Base-by-base conservation (phyloP, 805 yeast genomes). In the Candida michaelii region DNA sequence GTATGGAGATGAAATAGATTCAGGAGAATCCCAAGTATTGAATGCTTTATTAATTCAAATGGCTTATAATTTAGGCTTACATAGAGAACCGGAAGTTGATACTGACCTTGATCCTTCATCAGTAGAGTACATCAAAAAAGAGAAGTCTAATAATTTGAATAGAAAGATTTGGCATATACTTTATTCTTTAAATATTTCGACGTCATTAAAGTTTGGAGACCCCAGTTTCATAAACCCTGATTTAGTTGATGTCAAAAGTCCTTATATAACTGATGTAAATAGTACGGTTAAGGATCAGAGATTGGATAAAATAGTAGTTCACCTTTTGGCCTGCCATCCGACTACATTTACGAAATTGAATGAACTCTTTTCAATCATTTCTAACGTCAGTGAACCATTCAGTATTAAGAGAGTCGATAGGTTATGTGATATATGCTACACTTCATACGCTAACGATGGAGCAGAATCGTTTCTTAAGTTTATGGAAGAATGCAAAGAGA, bases 1-100 rank as follows among this genome's bases (percentile, higher is more conserved):
- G 46, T 79, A 76, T 52, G 82, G 82, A 18, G 82, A 78, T 50
- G 69, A 74, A 1, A 62, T 66, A 3, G 85, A 78, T 53, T 83
- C 78, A 42, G 83, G 80, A 30, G 79, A 77, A 38, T 71, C 79
- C 2, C 80, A 74, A 51, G 71, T 79, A 5, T 72, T 76, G 40
- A 57, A 73, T 14, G 77, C 83, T 1, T 33, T 56, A 18, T 39
- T 69, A 29, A 45, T 65, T 9, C 66, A 68, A 40, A 65, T 68
- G 68, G 70, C 73, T 2, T 60, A 58, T 42, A 52, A 63, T 3
- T 45, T 69, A 8, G 75, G 75, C 2, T 49, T 70, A 19, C 63
- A 70, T 47, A 51, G 72, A 13, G 73, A 70, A 16, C 73, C 74
- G 15, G 30, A 23, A 8, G n/a, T n/a, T n/a, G n/a, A n/a, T n/a